These are phyloP conservation scores for Cryptosporidium baileyi DNA, from an alignment of 169 alveolate genomes.

Conservation along the genomic window DNA sequence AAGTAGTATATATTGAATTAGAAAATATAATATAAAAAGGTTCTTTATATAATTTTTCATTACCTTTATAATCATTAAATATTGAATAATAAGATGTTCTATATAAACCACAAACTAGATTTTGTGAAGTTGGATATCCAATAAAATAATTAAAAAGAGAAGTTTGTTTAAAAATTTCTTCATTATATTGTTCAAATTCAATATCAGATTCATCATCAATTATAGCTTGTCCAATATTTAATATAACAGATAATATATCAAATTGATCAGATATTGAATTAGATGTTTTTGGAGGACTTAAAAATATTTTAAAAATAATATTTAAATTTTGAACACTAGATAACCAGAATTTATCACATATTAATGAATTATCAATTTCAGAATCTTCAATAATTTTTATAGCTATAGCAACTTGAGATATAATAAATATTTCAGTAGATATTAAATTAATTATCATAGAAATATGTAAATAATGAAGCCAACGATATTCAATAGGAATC, in stretches of 20 bases:
- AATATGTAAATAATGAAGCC: constrained; percentile 48
- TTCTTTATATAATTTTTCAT: background rate
- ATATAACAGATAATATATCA: constrained; percentile 39
- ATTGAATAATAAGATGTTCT: constrained; percentile 10
- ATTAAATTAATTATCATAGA: constrained; percentile 9
- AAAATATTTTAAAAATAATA: constrained; percentile 3
- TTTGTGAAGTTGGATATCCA: constrained; percentile 13
- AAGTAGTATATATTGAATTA: constrained; percentile 5
- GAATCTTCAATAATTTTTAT: constrained; percentile 6
- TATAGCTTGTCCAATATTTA: constrained; percentile 11
- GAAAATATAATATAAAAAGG: background rate
- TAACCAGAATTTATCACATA: constrained; percentile 27
- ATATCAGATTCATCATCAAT: background rate
- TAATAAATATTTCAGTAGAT: constrained; percentile 38
- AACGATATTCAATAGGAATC: constrained; percentile 57
- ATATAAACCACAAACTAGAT: constrained; percentile 24
- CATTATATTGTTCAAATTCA: background rate
- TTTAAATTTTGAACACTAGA: constrained; percentile 17
- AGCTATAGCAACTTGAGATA: constrained; percentile 51
- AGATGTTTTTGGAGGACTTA: constrained; percentile 32
- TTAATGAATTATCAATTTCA: constrained; percentile 3
- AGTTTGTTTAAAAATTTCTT: background rate
- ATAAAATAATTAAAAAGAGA: constrained; percentile 19
- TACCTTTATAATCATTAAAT: background rate
- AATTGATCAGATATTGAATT: constrained; percentile 23